A percentile compares a stretch with the other conserved stretches of the same genome.
Evolutionary conservation across 495 filamentous ascomycete genomes (phyloP).

Genomic region (Xylaria scruposa): DNA sequence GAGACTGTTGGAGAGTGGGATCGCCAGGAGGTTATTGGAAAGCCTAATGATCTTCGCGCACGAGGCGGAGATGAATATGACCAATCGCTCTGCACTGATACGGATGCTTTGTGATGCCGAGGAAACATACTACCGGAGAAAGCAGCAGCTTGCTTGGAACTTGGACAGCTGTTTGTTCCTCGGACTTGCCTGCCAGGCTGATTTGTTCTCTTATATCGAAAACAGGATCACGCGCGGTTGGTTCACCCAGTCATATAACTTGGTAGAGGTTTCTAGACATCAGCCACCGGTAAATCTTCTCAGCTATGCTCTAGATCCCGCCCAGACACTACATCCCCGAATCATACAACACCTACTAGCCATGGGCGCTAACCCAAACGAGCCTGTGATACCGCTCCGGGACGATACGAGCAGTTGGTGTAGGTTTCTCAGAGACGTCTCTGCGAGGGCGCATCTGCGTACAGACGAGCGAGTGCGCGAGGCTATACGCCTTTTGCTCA

Average conservation of each 20-base stretch:
- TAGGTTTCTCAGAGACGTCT: background rate
- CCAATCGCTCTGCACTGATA: background rate
- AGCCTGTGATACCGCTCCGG: background rate
- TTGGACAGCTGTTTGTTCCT: background rate
- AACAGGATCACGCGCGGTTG: background rate
- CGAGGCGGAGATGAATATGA: slow-evolving; percentile 1
- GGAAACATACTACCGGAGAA: background rate
- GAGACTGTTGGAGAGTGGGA: too few species aligned
- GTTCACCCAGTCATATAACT: background rate
- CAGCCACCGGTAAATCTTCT: background rate
- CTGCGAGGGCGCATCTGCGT: background rate
- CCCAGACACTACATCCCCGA: slow-evolving; percentile 3
- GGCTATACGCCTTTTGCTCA: background rate
- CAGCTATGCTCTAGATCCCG: background rate
- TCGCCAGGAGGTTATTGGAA: background rate
- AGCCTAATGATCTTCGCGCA: slow-evolving; percentile 1
- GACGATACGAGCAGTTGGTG: background rate
- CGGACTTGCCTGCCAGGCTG: background rate
- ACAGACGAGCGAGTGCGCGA: background rate
- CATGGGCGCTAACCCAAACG: background rate
- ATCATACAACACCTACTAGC: background rate
- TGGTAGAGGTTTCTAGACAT: background rate
- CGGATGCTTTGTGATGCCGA: background rate
- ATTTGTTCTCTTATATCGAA: slow-evolving; percentile 6
- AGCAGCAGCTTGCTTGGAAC: background rate